Evolutionary conservation across 345 rosid species (phyloP), one percentile per base, ranked within the genome.

Genomic region (Salix udensis): DNA sequence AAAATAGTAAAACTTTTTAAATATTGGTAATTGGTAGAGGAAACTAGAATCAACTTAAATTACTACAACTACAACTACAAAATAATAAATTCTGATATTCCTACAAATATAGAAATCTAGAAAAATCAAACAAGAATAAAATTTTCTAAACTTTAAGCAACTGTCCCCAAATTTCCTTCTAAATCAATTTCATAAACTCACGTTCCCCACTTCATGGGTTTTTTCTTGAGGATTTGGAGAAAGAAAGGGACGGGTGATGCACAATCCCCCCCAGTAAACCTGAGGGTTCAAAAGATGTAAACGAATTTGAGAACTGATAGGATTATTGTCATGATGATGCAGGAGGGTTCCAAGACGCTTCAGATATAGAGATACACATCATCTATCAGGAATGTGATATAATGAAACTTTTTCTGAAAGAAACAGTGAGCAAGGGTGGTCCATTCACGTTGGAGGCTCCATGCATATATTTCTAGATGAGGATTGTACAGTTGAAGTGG

Each of bases 271-370:
- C 21, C 13, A 21, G 24, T 53, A 53, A 19, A 7, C 10, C 62
- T 55, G 62, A 55, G 28, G 62, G 28, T 23, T 23, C 24, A 24
- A 8, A 55, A 55, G 13, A 55, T n/a, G 4, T 55, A 55, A 55
- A 58, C 23, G 28, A 58, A 58, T 23, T 28, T 11, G 14, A 58
- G 24, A 58, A 58, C 62, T 58, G 28, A 58, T 58, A 58, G 39
- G 31, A 39, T 28, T 65, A 2, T 16, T 65, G n/a, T 12, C 19
- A 21, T 67, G 24, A 5, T 66, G n/a, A 34, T 66, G 64, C 88
- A 88, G 91, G 85, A 65, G 69, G 81, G 82, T 74, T 76, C 82
- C 50, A 84, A 83, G 82, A 83, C 81, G 30, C 46, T 71, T 44
- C 23, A 73, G 79, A 65, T 74, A 46, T 82, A 78, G 76, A 71